phyloP scores from a whole-genome alignment of 805 yeast genomes.

The Zygoascus ofunaensis region DNA sequence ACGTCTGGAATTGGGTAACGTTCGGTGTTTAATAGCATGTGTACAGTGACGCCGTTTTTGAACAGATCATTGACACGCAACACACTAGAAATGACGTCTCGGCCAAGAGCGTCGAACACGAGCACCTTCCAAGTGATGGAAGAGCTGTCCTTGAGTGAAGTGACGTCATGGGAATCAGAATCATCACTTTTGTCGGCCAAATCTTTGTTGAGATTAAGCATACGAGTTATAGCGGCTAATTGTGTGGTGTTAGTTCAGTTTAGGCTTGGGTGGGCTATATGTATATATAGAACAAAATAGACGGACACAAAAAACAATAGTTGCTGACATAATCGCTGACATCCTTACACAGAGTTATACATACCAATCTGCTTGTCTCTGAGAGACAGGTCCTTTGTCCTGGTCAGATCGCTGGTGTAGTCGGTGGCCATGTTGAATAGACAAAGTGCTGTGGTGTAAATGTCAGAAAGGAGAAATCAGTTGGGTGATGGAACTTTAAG shows the following conservation, averaged over 20 bases:
- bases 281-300: too few species aligned
- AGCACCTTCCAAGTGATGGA: conserved; percentile 77
- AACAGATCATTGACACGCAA: conserved; percentile 84
- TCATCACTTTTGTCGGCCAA: conserved; percentile 24
- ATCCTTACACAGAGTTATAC: conserved; percentile 4
- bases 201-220: conserved; percentile 74
- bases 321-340: not conserved
- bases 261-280: too few species aligned
- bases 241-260: too few species aligned
- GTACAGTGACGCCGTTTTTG: conserved; percentile 86
- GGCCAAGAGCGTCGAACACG: conserved; percentile 70
- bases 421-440: not conserved
- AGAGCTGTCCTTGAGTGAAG: conserved; percentile 16
- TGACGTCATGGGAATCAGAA: conserved; percentile 36
- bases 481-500: too few species aligned
- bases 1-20: conserved; percentile 89
- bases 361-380: conserved; percentile 27
- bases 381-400: conserved; percentile 17
- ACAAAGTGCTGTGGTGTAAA: not conserved
- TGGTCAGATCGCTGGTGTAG: not conserved
- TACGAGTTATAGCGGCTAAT: conserved; percentile 52
- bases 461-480: too few species aligned
- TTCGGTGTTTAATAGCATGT: conserved; percentile 58
- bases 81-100: conserved; percentile 84
- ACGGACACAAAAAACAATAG: not conserved